Evolutionary conservation across 1,139 yeast species (phyloP), one percentile per base, ranked within the genome.

Genomic region (Hemisphaericaspora xylanilytica): DNA sequence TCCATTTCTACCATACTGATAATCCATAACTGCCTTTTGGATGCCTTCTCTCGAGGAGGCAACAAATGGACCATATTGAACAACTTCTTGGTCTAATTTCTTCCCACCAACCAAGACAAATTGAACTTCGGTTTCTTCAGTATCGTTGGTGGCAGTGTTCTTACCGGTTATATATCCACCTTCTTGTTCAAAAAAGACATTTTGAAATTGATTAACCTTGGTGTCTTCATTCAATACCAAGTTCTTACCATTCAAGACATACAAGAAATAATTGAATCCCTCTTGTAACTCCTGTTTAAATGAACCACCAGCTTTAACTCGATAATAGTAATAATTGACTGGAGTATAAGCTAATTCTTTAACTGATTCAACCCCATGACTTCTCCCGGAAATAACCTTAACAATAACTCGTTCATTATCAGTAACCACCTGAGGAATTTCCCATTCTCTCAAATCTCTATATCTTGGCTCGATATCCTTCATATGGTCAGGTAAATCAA

Each of bases 41-140:
- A 87, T 81, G 50, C 77, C 76, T 37, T 75, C 80, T 42, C 70
- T 67, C 14, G 82, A 65, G 8, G 82, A 77, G 44, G 86, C 92
- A 12, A 85, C 95, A 58, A 87, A 88, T 14, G 96, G 96, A 10
- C 97, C 97, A 55, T 88, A 85, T 58, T 89, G 96, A 28, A 86
- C 86, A 39, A 85, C 74, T 13, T 80, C 77, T 64, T 89, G 97
- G 51, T 86, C 77, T 44, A 88, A 68, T 30, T 78, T 75, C 59
- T 86, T 67, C 37, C 96, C 97, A 26, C 90, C 95, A 45, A 88
- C 67, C 25, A 89, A 51, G 4, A 85, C 79, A 51, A 89, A 80
- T 46, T 78, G 75, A 2, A 80, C 62, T 22, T 63, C 56, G 14
- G 49, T 46, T 27, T 54, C 57, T 10, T 51, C 51, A 3, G 55